A percentile compares a stretch with the other conserved stretches of the same genome.
phyloP scores from a whole-genome alignment of 371 early-diverging fungal species.

The Fennellomyces sp. region DNA sequence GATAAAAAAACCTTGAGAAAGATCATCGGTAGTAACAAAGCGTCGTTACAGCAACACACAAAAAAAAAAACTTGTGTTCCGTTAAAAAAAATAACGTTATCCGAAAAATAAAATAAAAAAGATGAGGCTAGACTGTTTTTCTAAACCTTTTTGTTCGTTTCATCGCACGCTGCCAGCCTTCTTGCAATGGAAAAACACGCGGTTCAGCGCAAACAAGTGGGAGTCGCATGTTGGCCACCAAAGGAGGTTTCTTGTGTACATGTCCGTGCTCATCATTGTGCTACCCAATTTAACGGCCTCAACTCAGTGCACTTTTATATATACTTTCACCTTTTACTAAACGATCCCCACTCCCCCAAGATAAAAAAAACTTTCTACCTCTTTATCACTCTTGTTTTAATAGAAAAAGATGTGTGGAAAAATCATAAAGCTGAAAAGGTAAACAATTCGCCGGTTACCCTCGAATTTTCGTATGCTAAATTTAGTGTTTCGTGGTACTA shows the following conservation, averaged over 20 bases:
- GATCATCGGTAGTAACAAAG: no score
- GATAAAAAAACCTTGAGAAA: background rate
- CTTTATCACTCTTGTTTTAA: no score
- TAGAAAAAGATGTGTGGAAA: no score
- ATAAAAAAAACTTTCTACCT: no score
- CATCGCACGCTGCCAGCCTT: background rate
- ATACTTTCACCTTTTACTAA: background rate
- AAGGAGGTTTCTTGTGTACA: background rate
- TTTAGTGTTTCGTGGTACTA: slow-evolving; percentile 1
- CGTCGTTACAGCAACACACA: no score
- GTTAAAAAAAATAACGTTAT: background rate
- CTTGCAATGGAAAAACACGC: slow-evolving; percentile 5
- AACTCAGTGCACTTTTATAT: no score
- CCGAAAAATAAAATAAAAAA: background rate
- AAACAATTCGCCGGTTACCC: background rate
- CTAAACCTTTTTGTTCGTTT: slow-evolving; percentile 4
- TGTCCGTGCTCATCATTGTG: background rate
- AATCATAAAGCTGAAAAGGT: no score
- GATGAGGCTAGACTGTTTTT: background rate
- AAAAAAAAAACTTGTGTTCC: background rate
- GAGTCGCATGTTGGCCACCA: background rate
- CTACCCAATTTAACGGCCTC: background rate
- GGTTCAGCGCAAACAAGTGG: slow-evolving; percentile 1
- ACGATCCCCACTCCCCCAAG: background rate
- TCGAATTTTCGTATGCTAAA: background rate